Conservation (phyloP, 257 asterid species). For the Penstemon newberryi region DNA sequence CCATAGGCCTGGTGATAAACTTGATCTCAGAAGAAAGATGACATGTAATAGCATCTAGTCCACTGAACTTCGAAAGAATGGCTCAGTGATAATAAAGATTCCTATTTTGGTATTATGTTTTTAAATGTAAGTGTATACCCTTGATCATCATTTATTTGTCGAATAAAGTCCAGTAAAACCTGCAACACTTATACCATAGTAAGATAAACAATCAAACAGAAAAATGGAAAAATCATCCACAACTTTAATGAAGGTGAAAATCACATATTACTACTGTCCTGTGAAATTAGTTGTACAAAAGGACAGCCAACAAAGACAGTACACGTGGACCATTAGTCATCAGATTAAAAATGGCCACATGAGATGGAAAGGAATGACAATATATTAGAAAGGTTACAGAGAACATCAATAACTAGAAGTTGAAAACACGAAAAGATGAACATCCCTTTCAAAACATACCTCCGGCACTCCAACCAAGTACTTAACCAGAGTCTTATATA, state of each 20-base stretch:
- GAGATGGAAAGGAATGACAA: slow-evolving; percentile 5
- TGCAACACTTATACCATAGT: slow-evolving; percentile 42
- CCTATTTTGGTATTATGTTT: slow-evolving; percentile 15
- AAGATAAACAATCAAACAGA: slow-evolving; percentile 23
- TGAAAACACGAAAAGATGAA: not conserved
- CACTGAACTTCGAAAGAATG: slow-evolving; percentile 21
- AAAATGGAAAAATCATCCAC: not conserved
- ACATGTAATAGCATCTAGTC: slow-evolving; percentile 29
- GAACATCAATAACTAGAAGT: slow-evolving; percentile 20
- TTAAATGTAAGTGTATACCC: slow-evolving; percentile 63
- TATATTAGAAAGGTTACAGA: not conserved
- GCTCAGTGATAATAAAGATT: slow-evolving; percentile 28
- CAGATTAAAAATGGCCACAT: slow-evolving; percentile 3
- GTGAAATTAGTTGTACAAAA: slow-evolving; percentile 16
- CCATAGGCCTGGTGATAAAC: slow-evolving; percentile 84
- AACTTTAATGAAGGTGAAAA: slow-evolving; percentile 1
- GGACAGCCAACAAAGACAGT: slow-evolving; percentile 10
- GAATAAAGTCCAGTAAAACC: slow-evolving; percentile 94
- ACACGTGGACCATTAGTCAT: slow-evolving; percentile 7
- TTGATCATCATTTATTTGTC: slow-evolving; percentile 91
- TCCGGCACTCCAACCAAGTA: slow-evolving; percentile 98
- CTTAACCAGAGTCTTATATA: slow-evolving; percentile 88
- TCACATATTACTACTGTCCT: slow-evolving; percentile 9
- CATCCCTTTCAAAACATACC: slow-evolving; percentile 41
- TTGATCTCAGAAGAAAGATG: slow-evolving; percentile 37